phyloP scores from a whole-genome alignment of 2,329 filamentous ascomycete genomes.

The Diplocarpon mali region DNA sequence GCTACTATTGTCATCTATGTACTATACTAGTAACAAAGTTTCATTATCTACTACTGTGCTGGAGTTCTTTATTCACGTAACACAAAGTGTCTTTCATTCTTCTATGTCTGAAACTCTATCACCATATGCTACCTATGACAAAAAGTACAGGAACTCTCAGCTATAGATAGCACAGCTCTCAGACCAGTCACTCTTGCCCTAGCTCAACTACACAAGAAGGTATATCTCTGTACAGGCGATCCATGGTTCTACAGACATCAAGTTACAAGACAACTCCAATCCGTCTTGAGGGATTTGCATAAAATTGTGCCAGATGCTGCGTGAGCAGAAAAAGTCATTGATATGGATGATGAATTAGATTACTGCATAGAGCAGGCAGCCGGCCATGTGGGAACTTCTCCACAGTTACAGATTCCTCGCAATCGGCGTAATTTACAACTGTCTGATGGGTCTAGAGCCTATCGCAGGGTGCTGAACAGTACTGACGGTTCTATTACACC shows the following conservation, averaged over 20 bases:
- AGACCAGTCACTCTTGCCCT: conserved; percentile 1
- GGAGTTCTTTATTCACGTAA: no score
- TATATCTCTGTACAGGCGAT: conserved; percentile 5
- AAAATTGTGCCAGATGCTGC: background rate
- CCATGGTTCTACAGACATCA: conserved; percentile 2
- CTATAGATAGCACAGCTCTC: no score
- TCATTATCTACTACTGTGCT: no score
- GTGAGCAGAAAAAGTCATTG: background rate
- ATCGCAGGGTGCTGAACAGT: background rate
- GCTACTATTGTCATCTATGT: no score
- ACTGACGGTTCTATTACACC: background rate
- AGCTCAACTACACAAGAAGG: conserved; percentile 1
- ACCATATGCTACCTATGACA: no score
- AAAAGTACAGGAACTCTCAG: no score
- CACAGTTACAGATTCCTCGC: background rate
- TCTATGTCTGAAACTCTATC: no score
- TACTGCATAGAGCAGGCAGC: conserved; percentile 2
- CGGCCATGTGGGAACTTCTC: background rate
- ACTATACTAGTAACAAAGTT: no score
- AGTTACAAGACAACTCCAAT: background rate
- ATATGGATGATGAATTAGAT: conserved; percentile 2
- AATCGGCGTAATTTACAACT: background rate
- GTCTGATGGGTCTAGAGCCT: background rate
- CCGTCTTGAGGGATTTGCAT: background rate
- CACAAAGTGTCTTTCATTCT: no score